Evolutionary conservation across 192 early-diverging fungal species (phyloP).

Genomic region (Backusella macrospora): DNA sequence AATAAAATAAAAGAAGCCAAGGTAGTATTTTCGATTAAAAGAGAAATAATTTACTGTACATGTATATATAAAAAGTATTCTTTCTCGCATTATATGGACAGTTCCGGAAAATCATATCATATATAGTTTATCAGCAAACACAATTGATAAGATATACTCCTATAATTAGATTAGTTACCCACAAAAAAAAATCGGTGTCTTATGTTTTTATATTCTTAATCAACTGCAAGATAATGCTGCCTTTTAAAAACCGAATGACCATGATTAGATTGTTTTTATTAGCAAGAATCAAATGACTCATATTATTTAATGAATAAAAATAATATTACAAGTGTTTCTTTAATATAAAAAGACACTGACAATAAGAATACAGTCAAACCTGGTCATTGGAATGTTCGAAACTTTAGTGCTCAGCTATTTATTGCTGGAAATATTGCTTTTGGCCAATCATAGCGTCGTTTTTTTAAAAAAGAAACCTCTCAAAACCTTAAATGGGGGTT

Average conservation of each 20-base stretch:
- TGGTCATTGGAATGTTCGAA: too few species aligned
- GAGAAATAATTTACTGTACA: too few species aligned
- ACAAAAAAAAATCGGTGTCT: background rate
- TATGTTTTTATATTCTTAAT: background rate
- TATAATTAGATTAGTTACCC: background rate
- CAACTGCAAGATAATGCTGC: slow-evolving; percentile 4
- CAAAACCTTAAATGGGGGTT: background rate
- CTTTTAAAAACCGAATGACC: background rate
- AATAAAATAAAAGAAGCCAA: too few species aligned
- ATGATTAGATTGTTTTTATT: background rate
- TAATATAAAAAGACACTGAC: background rate
- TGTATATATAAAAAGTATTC: too few species aligned
- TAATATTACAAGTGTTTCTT: background rate
- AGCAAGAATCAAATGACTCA: background rate
- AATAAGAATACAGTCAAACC: too few species aligned
- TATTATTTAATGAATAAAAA: background rate
- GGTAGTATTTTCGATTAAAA: too few species aligned
- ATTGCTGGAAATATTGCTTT: too few species aligned
- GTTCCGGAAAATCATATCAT: background rate
- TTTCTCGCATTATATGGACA: background rate
- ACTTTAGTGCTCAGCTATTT: too few species aligned
- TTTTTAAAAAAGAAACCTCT: too few species aligned
- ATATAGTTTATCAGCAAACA: slow-evolving; percentile 1
- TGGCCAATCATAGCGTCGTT: too few species aligned
- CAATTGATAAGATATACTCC: background rate